Base-by-base conservation (phyloP, 441 rosid species). In the Aleurites moluccanus region DNA sequence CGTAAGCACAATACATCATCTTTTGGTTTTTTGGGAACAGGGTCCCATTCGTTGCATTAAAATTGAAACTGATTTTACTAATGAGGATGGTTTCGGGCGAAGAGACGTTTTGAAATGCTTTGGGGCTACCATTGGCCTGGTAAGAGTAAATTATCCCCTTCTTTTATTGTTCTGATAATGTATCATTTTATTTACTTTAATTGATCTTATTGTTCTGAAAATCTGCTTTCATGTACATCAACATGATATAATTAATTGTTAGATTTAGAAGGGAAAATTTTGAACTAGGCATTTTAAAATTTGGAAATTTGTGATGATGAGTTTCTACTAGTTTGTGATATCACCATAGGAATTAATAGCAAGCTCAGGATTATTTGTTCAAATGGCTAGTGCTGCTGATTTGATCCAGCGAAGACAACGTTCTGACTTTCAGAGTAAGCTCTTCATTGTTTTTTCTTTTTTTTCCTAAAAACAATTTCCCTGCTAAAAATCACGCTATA, bases 401-500 rank as follows among this genome's bases (percentile, higher is more conserved):
- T 79, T 94, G 81, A 91, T 88, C 73, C 97, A 94, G 67, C 95
- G 89, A 38, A 84, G 97, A 71, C 98, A 94, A 69, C 90, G 96
- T 25, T 91, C 97, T 1, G 97, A 91, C 69, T 88, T 92, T 73
- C 90, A 73, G 35, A 83, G 97, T 92, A 76, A 28, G 30, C 18
- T 7, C 28, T 20, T 2, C 61, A 33, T 13, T 64, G 1, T 13
- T 3, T 33, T 1, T 8, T 52, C n/a, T n/a, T n/a, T 50, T 28
- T 27, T 18, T 61, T 52, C 23, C 9, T 4, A 57, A 23, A 57
- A 13, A 5, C 11, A 28, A 18, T 49, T 65, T 73, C 30, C 52
- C 9, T 45, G 71, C 76, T n/a, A n/a, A n/a, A n/a, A n/a, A n/a
- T n/a, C n/a, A n/a, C n/a, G n/a, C n/a, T 64, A 33, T 65, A 25